Percentiles rank a stretch among this genome's conserved stretches.
phyloP scores from a whole-genome alignment of 1,284 basidiomycete genomes.

The Boletus hoseneyae region DNA sequence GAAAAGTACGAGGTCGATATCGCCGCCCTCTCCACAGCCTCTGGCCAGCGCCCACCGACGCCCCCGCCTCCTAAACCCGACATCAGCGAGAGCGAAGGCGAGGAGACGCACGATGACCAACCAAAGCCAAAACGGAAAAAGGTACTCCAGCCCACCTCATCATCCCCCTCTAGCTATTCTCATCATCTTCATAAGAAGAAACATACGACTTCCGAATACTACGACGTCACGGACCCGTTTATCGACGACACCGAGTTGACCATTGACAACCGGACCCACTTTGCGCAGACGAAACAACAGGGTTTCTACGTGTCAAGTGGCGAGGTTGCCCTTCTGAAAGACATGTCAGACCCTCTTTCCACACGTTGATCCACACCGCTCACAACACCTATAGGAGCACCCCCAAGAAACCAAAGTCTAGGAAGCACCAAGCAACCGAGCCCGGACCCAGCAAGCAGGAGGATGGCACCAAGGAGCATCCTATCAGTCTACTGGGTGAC shows the following conservation, averaged over 20 bases:
- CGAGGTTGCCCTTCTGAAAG: slow-evolving; percentile 79
- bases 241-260: slow-evolving; percentile 96
- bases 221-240: slow-evolving; percentile 91
- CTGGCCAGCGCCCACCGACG: slow-evolving; percentile 61
- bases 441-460: slow-evolving; percentile 25
- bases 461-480: slow-evolving; percentile 52
- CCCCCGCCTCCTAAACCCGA: slow-evolving; percentile 46
- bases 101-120: slow-evolving; percentile 41
- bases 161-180: slow-evolving; percentile 2
- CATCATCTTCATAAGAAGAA: slow-evolving; percentile 44
- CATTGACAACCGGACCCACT: slow-evolving; percentile 86
- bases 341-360: slow-evolving; percentile 47
- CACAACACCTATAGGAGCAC: slow-evolving; percentile 35
- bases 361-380: slow-evolving; percentile 7
- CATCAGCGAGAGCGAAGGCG: slow-evolving; percentile 53
- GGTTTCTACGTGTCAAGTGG: slow-evolving; percentile 92
- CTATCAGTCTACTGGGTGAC: slow-evolving; percentile 41
- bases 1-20: slow-evolving; percentile 73
- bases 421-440: slow-evolving; percentile 36
- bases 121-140: slow-evolving; percentile 42
- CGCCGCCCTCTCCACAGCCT: slow-evolving; percentile 50
- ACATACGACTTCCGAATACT: slow-evolving; percentile 64
- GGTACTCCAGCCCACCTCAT: slow-evolving; percentile 27
- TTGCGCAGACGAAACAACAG: slow-evolving; percentile 90
- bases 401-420: slow-evolving; percentile 67